Percentiles rank a stretch among this genome's conserved stretches.
Evolutionary conservation across 2,329 filamentous ascomycete species (phyloP).

Genomic region (Penicillium aurantiogriseum): DNA sequence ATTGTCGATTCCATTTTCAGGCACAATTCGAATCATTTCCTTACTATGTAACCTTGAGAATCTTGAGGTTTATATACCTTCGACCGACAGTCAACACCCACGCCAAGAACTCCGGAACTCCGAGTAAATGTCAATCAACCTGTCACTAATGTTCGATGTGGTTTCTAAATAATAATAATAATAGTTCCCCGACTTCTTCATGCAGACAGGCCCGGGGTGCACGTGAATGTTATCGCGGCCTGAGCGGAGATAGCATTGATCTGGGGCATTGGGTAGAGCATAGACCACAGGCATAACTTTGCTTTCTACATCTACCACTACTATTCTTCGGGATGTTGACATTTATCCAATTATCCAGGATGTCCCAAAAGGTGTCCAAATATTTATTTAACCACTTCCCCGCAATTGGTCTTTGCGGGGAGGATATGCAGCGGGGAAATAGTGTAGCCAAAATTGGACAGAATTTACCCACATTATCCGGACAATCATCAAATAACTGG

Average conservation of each 20-base stretch:
- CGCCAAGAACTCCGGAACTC: not conserved
- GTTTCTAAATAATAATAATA: not conserved
- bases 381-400: not conserved
- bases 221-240: not conserved
- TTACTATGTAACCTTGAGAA: not conserved
- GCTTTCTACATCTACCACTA: not conserved
- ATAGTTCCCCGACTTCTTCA: not conserved
- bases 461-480: constrained; percentile 6
- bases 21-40: constrained; percentile 9
- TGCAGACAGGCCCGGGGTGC: not conserved
- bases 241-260: not conserved
- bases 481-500: not conserved
- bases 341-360: not conserved
- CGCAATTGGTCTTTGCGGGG: not conserved
- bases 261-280: not conserved
- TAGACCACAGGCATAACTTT: not conserved
- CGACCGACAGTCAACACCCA: not conserved
- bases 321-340: not conserved
- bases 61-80: not conserved
- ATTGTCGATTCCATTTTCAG: not conserved
- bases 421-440: not conserved
- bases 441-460: not conserved
- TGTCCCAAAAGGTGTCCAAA: not conserved
- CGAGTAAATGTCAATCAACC: not conserved
- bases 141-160: too few relatives aligned